Conservation (phyloP, 495 filamentous ascomycete species). For the Elaphomyces granulatus region DNA sequence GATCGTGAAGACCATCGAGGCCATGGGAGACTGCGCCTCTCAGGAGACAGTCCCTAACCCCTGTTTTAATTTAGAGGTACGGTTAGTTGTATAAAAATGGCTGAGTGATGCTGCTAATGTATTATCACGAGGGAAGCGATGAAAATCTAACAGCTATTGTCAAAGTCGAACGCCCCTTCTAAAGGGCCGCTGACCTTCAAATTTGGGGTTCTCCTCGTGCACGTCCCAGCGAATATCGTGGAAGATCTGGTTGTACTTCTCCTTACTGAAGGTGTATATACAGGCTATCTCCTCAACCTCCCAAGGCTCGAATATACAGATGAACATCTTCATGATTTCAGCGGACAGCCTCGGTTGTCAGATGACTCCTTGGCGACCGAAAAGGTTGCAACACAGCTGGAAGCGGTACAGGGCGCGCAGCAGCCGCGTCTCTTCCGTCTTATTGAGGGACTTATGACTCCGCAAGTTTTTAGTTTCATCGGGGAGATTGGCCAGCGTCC, state of each 20-base stretch:
- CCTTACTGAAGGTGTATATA: slow-evolving; percentile 3
- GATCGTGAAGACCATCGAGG: slow-evolving; percentile 6
- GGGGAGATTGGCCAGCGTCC: slow-evolving; percentile 4
- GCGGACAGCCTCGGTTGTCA: neutral
- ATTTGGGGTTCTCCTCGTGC: too few species aligned
- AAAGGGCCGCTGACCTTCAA: slow-evolving; percentile 1
- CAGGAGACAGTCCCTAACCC: neutral
- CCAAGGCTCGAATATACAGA: slow-evolving; percentile 7
- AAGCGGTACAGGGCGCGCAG: slow-evolving; percentile 18
- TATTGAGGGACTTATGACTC: slow-evolving; percentile 3
- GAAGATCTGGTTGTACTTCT: slow-evolving; percentile 3
- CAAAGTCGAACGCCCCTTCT: too few species aligned
- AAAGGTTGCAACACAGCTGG: slow-evolving; percentile 17
- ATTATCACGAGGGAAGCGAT: too few species aligned
- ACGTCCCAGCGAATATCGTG: slow-evolving; percentile 3
- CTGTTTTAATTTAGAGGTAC: too few species aligned
- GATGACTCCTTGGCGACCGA: too few species aligned
- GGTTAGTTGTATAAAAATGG: too few species aligned
- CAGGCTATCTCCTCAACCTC: slow-evolving; percentile 7
- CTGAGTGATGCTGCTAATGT: too few species aligned
- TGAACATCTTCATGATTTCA: neutral
- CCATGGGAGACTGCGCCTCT: slow-evolving; percentile 3
- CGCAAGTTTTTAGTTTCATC: neutral
- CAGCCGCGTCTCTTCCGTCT: slow-evolving; percentile 10
- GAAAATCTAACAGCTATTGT: too few species aligned